Conservation (phyloP, 2,329 filamentous ascomycete species). For the Apiospora phragmitis region DNA sequence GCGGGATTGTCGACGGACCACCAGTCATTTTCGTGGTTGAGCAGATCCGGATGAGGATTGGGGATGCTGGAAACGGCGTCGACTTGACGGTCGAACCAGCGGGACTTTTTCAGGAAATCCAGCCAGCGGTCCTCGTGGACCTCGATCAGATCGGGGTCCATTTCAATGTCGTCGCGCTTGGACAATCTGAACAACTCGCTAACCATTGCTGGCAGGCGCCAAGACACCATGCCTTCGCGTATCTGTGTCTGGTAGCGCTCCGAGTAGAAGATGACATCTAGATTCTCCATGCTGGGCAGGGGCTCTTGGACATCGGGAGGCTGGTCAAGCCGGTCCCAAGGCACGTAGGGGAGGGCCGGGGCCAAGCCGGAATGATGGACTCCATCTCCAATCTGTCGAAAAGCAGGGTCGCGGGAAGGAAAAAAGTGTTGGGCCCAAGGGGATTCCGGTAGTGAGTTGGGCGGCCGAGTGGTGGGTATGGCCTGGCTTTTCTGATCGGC, state of each 20-base stretch:
- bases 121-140: constrained; percentile 10
- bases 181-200: background rate
- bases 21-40: constrained; percentile 8
- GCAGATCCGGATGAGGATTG: background rate
- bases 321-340: background rate
- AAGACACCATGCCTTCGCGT: constrained; percentile 3
- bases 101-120: background rate
- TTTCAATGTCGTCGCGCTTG: background rate
- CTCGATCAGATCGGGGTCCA: background rate
- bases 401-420: background rate
- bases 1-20: constrained; percentile 15
- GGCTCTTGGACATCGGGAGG: background rate
- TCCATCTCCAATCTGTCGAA: background rate
- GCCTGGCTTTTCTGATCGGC: background rate
- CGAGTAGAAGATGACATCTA: constrained; percentile 11
- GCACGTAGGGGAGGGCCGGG: background rate
- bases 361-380: constrained; percentile 11
- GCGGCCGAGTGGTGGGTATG: background rate
- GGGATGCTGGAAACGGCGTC: background rate
- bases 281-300: background rate
- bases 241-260: background rate
- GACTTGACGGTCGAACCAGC: constrained; percentile 13
- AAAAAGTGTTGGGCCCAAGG: constrained; percentile 14
- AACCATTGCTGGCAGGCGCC: constrained; percentile 9
- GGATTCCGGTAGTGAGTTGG: background rate